phyloP scores from a whole-genome alignment of 345 rosid species.

The Murraya koenigii region DNA sequence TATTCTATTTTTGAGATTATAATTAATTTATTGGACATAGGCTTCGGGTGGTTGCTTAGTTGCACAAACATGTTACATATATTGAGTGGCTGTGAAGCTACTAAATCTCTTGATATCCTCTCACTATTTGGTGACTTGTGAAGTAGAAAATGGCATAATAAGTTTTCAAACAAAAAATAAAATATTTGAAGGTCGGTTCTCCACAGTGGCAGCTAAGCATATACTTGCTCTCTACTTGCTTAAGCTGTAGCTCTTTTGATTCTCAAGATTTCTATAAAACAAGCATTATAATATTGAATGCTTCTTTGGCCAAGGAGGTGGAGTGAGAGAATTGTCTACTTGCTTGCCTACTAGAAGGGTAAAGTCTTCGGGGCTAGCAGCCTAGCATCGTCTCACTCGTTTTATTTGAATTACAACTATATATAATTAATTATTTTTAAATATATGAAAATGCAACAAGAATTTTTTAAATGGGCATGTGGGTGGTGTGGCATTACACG shows the following conservation, averaged over 20 bases:
- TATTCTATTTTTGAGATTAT: not conserved
- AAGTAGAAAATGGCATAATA: slow-evolving; percentile 4
- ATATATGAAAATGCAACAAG: too few relatives aligned
- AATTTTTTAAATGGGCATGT: too few relatives aligned
- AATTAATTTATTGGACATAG: not conserved
- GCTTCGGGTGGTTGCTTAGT: slow-evolving; percentile 21
- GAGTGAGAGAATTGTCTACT: not conserved
- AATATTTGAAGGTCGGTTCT: slow-evolving; percentile 9
- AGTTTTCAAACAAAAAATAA: not conserved
- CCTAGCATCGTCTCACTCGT: not conserved
- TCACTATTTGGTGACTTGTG: slow-evolving; percentile 25
- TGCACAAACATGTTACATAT: slow-evolving; percentile 27
- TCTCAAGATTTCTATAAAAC: not conserved
- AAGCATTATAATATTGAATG: not conserved
- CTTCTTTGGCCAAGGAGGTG: not conserved
- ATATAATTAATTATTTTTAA: too few relatives aligned
- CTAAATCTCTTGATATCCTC: slow-evolving; percentile 16
- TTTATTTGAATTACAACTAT: too few relatives aligned
- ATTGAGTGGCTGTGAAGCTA: slow-evolving; percentile 42
- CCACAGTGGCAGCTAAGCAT: not conserved
- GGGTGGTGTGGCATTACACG: too few relatives aligned
- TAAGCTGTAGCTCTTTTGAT: slow-evolving; percentile 3
- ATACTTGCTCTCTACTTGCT: not conserved
- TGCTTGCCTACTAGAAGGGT: too few relatives aligned
- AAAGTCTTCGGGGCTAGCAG: too few relatives aligned